Base-by-base conservation (phyloP, 2,329 filamentous ascomycete genomes). In the Xylaria sp. region DNA sequence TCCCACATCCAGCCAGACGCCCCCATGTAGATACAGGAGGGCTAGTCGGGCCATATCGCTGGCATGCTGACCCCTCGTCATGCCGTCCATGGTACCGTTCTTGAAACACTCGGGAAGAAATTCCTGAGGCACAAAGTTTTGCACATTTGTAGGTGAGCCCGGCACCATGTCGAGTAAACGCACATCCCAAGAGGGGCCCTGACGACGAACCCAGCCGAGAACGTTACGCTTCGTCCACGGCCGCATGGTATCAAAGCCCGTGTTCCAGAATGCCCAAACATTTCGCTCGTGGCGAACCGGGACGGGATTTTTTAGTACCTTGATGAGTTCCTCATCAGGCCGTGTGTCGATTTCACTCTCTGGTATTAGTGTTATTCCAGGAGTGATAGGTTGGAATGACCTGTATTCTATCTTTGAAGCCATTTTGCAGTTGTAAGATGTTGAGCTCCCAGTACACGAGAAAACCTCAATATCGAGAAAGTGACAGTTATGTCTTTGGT, bases 81-180 rank as follows among this genome's bases (percentile, higher is more conserved):
- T 26, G 4, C 59, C 46, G 46, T 54, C 46, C 59, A 54, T 44
- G 0, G 57, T 48, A 0, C 23, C 40, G 40, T 48, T 46, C 57
- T 59, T 59, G 57, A 59, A 59, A 33, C 40, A 59, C 2, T 59
- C 57, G 0, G 59, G 60, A 6, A 63, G 49, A n/a, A 56, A 54
- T 23, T 54, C 38, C 13, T n/a, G 40, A 15, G 58, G 48, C 3
- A 62, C 58, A 7, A 66, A 66, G 23, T 57, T 62, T 17, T 57
- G 58, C 20, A 58, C 64, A 5, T 66, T 46, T 4, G 26, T 23
- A 2, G 49, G 1, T 23, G 64, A 66, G 2, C 64, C 59, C 2
- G 64, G 64, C 1, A 66, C 51, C 51, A 58, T 57, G 23, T 66
- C 59, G 6, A 63, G 56, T n/a, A 66, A 13, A 10, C 57, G 54